phyloP scores from a whole-genome alignment of 495 filamentous ascomycete species.

The Entonaema liquescens region DNA sequence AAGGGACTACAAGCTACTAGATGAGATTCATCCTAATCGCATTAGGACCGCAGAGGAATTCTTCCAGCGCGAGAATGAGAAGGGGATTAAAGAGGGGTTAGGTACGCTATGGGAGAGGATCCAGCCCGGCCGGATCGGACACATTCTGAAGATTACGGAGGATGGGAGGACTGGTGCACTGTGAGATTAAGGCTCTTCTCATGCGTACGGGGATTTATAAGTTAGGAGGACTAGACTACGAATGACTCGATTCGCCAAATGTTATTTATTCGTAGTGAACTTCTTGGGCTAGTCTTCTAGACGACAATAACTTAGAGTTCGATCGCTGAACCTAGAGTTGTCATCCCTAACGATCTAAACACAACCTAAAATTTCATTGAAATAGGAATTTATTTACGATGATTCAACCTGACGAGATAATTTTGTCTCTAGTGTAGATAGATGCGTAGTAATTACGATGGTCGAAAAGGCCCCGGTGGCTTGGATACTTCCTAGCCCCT shows the following conservation, averaged over 20 bases:
- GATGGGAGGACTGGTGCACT: conserved; percentile 45
- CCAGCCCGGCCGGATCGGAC: conserved; percentile 39
- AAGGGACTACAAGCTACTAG: conserved; percentile 61
- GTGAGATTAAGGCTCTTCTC: conserved; percentile 26
- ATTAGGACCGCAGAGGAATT: conserved; percentile 62
- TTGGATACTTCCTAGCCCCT: background rate
- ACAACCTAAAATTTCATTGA: background rate
- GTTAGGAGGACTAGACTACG: background rate
- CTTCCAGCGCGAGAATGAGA: conserved; percentile 55
- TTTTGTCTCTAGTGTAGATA: background rate
- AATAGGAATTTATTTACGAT: background rate
- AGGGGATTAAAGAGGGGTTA: conserved; percentile 39
- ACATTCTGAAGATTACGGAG: conserved; percentile 50
- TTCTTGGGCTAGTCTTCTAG: background rate
- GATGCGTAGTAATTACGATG: background rate
- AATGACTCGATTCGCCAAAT: background rate
- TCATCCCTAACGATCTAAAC: background rate
- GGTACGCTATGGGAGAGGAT: conserved; percentile 50
- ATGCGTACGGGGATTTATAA: background rate
- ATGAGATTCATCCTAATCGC: conserved; percentile 61
- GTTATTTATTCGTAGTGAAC: background rate
- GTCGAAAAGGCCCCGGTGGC: background rate
- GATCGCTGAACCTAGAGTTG: background rate
- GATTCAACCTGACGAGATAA: background rate
- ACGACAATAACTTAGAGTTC: background rate